Conservation (phyloP, 1,139 yeast genomes). For the Geotrichum klebahnii region DNA sequence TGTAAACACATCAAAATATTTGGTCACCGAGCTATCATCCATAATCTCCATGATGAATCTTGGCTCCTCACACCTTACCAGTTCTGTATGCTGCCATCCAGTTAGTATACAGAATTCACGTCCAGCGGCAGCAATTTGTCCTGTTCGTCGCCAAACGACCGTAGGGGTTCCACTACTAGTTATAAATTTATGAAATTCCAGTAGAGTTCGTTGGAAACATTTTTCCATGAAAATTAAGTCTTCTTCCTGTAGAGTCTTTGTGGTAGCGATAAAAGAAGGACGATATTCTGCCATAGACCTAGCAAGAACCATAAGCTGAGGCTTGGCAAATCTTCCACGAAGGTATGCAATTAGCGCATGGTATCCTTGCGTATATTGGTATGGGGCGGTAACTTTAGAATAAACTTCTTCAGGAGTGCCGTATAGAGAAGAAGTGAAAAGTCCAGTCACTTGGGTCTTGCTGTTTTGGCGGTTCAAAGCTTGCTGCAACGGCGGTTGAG, state of each 20-base stretch:
- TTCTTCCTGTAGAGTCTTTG: conserved; percentile 80
- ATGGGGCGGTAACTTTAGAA: conserved; percentile 48
- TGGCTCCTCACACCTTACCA: conserved; percentile 45
- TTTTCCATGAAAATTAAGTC: conserved; percentile 93
- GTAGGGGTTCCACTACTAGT: conserved; percentile 88
- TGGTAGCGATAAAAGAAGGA: conserved; percentile 89
- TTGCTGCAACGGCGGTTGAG: not conserved
- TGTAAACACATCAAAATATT: conserved; percentile 80
- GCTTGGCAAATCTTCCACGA: conserved; percentile 62
- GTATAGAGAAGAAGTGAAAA: conserved; percentile 4
- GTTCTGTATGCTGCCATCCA: conserved; percentile 52
- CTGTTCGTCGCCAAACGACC: conserved; percentile 89
- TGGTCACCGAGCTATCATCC: conserved; percentile 84
- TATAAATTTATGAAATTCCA: conserved; percentile 81
- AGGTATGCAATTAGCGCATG: conserved; percentile 76
- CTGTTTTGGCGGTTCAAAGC: not conserved
- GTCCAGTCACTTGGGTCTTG: conserved; percentile 2
- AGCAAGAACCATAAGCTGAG: conserved; percentile 76
- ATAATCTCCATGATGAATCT: conserved; percentile 83
- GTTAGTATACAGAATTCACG: conserved; percentile 84
- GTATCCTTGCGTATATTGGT: conserved; percentile 84
- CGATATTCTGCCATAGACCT: conserved; percentile 84
- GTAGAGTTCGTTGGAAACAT: conserved; percentile 81
- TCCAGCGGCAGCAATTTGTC: conserved; percentile 92
- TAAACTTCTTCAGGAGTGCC: conserved; percentile 34